These are phyloP conservation scores for Colletotrichum sp. DNA, from an alignment of 2,329 filamentous ascomycete species.

Conservation along the genomic window DNA sequence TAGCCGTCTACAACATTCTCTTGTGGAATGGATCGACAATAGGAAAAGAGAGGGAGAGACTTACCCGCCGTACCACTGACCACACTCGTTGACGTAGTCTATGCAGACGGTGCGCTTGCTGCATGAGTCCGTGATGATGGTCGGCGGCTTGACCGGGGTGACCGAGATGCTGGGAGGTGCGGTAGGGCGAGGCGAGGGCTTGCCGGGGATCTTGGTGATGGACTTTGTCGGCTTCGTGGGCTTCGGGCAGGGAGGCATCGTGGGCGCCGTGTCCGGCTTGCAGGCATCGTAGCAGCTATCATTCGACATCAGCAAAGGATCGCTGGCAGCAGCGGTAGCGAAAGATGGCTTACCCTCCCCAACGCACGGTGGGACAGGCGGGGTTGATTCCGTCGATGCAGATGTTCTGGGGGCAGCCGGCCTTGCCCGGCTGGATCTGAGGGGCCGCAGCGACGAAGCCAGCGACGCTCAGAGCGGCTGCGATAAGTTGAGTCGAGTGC, in stretches of 20 bases:
- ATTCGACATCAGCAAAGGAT: background rate
- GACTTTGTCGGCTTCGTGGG: background rate
- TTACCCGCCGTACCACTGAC: slow-evolving; percentile 26
- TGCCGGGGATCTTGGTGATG: background rate
- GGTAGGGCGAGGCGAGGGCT: background rate
- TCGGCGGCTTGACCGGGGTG: background rate
- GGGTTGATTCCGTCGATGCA: slow-evolving; percentile 31
- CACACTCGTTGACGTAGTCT: slow-evolving; percentile 23
- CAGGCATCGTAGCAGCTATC: slow-evolving; percentile 36
- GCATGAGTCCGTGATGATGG: slow-evolving; percentile 21
- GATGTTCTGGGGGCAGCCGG: slow-evolving; percentile 19
- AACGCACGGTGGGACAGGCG: slow-evolving; percentile 27
- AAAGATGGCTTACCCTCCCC: slow-evolving; percentile 28
- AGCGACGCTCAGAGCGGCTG: background rate
- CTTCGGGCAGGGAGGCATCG: slow-evolving; percentile 13
- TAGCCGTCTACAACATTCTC: background rate
- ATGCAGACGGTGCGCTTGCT: slow-evolving; percentile 26
- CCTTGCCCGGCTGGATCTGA: background rate
- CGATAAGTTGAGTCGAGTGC: background rate
- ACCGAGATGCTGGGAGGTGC: background rate
- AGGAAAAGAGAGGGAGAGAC: background rate
- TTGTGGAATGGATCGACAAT: slow-evolving; percentile 13
- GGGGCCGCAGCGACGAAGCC: slow-evolving; percentile 7
- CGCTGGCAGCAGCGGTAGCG: background rate
- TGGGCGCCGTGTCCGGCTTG: slow-evolving; percentile 7